Base-by-base conservation (phyloP, 192 early-diverging fungal species). In the Obelidium mucronatum region DNA sequence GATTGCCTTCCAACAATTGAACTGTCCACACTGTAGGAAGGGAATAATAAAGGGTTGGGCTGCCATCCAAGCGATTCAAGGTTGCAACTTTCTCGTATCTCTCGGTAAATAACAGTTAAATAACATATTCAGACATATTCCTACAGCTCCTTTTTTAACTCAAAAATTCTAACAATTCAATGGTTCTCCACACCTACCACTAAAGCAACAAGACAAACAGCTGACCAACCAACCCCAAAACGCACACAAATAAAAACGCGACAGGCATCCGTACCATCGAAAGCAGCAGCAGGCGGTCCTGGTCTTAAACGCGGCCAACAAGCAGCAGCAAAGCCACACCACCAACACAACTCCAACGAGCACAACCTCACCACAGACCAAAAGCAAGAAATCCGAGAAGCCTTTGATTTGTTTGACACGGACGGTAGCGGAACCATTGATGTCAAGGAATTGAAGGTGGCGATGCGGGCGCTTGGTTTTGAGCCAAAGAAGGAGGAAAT, bases 381-480 rank as follows among this genome's bases (percentile, higher is more conserved):
- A 72, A 88, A 91, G 67, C 86, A 91, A 71, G 90, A 91, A 75
- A 90, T 90, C 75, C 75, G 89, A 17, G 89, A 91, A 81, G 91
- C 91, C 5, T 92, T 92, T 72, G 89, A 92, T 73, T 77, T 92
- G 56, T 91, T 92, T 66, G 91, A 92, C 75, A 91, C 87, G 26
- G 88, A 90, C 59, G 91, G 90, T 15, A 59, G 42, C 37, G 82
- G 81, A 17, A 86, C 81, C 2, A 91, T 92, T 51, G 89, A 92
- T 55, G 76, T 79, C 22, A 92, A 92, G 80, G 91, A 92, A 72
- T 80, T 92, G 28, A 91, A 92, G 65, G 76, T 77, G 13, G 76
- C 76, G 26, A 77, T 77, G 76, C 35, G 76, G n/a, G 76, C 76
- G n/a, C 75, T 91, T 37, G 87, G 87, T 39, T 77, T 90, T 37